Evolutionary conservation across 768 basidiomycete species (phyloP), one percentile per base, ranked within the genome.

Genomic region (Erythrobasidium yunnanense): DNA sequence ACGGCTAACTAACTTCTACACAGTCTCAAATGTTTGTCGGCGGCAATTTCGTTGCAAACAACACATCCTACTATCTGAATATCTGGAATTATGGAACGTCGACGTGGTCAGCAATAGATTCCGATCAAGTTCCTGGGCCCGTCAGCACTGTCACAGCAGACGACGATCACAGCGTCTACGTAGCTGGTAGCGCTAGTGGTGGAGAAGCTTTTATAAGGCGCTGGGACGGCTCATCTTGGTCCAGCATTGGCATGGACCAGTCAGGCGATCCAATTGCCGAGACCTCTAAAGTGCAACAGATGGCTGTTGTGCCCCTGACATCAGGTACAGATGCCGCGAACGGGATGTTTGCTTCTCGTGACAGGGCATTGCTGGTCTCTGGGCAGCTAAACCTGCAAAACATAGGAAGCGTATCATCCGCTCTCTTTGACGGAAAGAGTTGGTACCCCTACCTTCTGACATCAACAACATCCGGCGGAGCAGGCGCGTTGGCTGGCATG

Each of bases 281-380:
- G 15, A 66, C 18, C 1, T 15, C 69, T 20, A 45, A 33, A 33
- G 47, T 97, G 51, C 82, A 87, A 22, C 89, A 92, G 75, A 79
- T 99, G 42, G 79, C 83, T 1, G 89, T 99, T 83, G 92, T 97
- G 20, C 93, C 93, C 8, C 78, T 96, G 18, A 83, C 85, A 72
- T 81, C 84, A 68, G 83, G 82, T n/a, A 30, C 33, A 5, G 88
- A 95, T 73, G 68, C 78, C 17, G 79, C 81, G 32, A 87, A 85
- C 69, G 81, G 82, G 29, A 76, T 88, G 27, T 77, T 88, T 27
- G 72, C 95, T 66, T 83, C 93, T 75, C 76, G 81, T 4, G 88
- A 99, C 76, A 84, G 93, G 45, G 85, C 92, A 82, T 79, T 99
- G 32, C 82, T 96, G 81, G 82, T 93, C 25, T 89, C 90, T 25